Conservation (phyloP, 2,329 filamentous ascomycete genomes). For the Talaromyces albobiverticillius region DNA sequence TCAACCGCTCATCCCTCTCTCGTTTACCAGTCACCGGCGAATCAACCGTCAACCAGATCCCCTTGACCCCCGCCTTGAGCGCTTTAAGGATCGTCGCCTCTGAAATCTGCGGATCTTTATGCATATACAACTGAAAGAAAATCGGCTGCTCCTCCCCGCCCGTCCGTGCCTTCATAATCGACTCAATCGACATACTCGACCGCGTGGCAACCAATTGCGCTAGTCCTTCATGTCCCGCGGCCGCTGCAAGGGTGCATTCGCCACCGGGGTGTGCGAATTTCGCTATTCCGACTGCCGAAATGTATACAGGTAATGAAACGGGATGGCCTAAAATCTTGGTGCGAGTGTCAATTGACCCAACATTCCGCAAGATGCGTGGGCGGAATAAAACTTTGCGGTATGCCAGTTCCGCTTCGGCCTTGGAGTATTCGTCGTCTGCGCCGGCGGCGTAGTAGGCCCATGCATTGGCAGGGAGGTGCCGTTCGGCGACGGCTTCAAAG, state of each 20-base stretch:
- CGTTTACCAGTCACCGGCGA: constrained; percentile 32
- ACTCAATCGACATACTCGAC: constrained; percentile 40
- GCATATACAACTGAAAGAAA: constrained; percentile 40
- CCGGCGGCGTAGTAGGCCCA: constrained; percentile 49
- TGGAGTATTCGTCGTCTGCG: constrained; percentile 50
- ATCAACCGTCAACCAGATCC: constrained; percentile 34
- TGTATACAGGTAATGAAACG: constrained; percentile 39
- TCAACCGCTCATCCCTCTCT: constrained; percentile 31
- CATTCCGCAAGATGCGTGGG: constrained; percentile 45
- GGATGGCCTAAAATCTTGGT: constrained; percentile 30
- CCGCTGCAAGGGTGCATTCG: constrained; percentile 41
- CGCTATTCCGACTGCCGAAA: constrained; percentile 43
- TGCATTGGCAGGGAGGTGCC: constrained; percentile 26
- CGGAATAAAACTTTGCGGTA: constrained; percentile 48
- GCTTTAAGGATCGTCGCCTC: constrained; percentile 26
- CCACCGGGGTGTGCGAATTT: constrained; percentile 44
- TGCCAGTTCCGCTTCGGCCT: constrained; percentile 40
- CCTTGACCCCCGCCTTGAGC: constrained; percentile 25
- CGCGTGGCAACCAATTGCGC: constrained; percentile 38
- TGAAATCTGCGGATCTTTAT: constrained; percentile 27
- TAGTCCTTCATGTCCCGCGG: constrained; percentile 35
- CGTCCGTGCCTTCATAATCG: constrained; percentile 30
- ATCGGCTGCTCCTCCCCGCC: constrained; percentile 22
- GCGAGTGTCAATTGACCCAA: constrained; percentile 35
- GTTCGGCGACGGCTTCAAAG: constrained; percentile 35